A percentile compares a stretch with the other conserved stretches of the same genome.
phyloP scores from a whole-genome alignment of 1,284 basidiomycete species.

The Ustilago esculenta region DNA sequence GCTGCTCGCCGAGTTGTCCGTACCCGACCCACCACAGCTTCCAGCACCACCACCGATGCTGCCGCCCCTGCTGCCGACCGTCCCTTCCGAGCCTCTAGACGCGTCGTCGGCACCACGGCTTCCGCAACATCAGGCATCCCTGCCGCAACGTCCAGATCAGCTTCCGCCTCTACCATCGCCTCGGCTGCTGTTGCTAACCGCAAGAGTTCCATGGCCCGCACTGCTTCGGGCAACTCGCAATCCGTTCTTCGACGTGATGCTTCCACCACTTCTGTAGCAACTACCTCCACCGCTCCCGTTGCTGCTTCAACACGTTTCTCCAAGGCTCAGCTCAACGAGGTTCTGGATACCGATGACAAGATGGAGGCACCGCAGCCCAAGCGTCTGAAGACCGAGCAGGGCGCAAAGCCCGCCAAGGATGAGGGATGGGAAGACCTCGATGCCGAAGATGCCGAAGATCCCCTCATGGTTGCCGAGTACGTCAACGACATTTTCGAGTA shows the following conservation, averaged over 20 bases:
- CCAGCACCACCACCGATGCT: slow-evolving; percentile 22
- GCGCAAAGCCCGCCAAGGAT: slow-evolving; percentile 68
- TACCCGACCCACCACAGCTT: slow-evolving; percentile 30
- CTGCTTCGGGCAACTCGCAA: slow-evolving; percentile 37
- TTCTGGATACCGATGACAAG: slow-evolving; percentile 38
- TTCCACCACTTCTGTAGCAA: slow-evolving; percentile 12
- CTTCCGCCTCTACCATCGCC: slow-evolving; percentile 11
- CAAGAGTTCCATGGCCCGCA: slow-evolving; percentile 40
- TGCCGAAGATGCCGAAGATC: slow-evolving; percentile 91
- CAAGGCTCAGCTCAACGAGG: slow-evolving; percentile 42
- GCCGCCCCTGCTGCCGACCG: slow-evolving; percentile 25
- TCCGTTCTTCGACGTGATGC: slow-evolving; percentile 32
- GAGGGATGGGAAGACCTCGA: slow-evolving; percentile 84
- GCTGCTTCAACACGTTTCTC: slow-evolving; percentile 17
- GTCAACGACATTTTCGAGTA: slow-evolving; percentile 93
- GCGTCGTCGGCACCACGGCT: slow-evolving; percentile 30
- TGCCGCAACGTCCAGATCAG: slow-evolving; percentile 27
- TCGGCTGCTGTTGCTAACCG: slow-evolving; percentile 24
- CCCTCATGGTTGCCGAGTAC: slow-evolving; percentile 96
- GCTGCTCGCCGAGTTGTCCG: slow-evolving; percentile 48
- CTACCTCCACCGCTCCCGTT: not conserved
- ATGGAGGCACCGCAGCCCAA: slow-evolving; percentile 48
- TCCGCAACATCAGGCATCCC: slow-evolving; percentile 29
- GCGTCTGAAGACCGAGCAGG: slow-evolving; percentile 50
- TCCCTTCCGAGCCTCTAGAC: slow-evolving; percentile 40